Base-by-base conservation (phyloP, 106 monocot genomes). In the Vanilla planifolia region DNA sequence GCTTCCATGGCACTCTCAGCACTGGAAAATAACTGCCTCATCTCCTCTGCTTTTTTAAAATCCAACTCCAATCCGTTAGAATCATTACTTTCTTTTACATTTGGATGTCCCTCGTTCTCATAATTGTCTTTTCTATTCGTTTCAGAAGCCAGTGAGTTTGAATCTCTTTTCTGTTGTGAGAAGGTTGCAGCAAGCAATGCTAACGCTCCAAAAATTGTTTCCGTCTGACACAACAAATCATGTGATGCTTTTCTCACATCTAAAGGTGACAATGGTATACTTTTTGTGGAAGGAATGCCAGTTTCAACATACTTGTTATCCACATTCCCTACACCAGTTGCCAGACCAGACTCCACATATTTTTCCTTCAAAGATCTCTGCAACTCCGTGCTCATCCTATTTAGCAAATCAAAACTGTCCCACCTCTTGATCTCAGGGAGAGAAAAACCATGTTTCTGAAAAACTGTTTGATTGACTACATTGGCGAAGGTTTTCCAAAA, bases 1-100 rank as follows among this genome's bases (percentile, higher is more conserved):
- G 95, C 89, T 52, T 96, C 95, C 95, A 96, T 96, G 33, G 95
- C 89, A 77, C 90, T 90, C 72, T 96, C 95, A 56, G 95, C 95
- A 56, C 79, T 86, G 17, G 84, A 86, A 64, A 96, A 96, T 56
- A 96, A 58, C 67, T 52, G 47, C 37, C 65, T 83, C 75, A 79
- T 85, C 58, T 95, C 83, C 43, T 78, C 84, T 37, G 64, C 73
- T 48, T 62, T 77, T 48, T 56, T 36, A 11, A 53, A 30, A 50
- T 83, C 80, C 43, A 78, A 22, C 37, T 40, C 25, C 4, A 63
- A 51, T 70, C 64, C 20, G 68, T 29, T 29, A 52, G 34, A 62
- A 24, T 34, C 56, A 50, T 50, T 26, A 55, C n/a, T 33, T 32
- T 30, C 32, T 55, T n/a, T n/a, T 5, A 15, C 32, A 55, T 55